Percentiles rank a stretch among this genome's conserved stretches.
Evolutionary conservation across 345 rosid species (phyloP).

Genomic region (Arabidopsis thaliana): DNA sequence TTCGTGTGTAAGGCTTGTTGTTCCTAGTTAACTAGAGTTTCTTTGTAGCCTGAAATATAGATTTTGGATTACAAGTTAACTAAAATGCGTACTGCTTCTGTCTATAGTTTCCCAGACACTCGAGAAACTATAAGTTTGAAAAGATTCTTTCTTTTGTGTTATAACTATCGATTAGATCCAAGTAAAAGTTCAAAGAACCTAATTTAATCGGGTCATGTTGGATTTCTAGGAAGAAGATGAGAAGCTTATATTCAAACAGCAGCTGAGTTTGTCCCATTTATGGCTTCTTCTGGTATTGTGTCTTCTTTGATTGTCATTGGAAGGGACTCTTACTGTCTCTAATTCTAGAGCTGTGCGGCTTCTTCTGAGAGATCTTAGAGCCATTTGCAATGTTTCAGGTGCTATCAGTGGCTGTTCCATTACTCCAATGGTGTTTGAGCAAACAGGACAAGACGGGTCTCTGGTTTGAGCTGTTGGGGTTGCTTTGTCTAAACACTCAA

Average conservation of each 20-base stretch:
- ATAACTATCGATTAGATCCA: slow-evolving; percentile 9
- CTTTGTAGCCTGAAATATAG: neutral
- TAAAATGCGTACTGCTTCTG: neutral
- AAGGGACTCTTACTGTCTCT: slow-evolving; percentile 48
- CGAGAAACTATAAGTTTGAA: neutral
- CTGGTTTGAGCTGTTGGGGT: slow-evolving; percentile 66
- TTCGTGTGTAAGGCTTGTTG: neutral
- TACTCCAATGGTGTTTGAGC: slow-evolving; percentile 57
- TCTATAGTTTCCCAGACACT: slow-evolving; percentile 3
- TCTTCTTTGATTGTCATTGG: slow-evolving; percentile 43
- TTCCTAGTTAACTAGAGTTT: neutral
- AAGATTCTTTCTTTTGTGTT: slow-evolving; percentile 1
- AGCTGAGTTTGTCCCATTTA: slow-evolving; percentile 48
- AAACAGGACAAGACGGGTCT: slow-evolving; percentile 79
- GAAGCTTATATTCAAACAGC: slow-evolving; percentile 62
- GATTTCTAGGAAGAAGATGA: slow-evolving; percentile 45
- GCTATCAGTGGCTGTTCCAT: slow-evolving; percentile 53
- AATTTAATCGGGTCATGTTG: slow-evolving; percentile 43
- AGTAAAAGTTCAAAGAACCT: neutral
- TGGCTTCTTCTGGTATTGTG: slow-evolving; percentile 49
- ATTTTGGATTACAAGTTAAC: neutral
- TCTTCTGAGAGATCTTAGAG: slow-evolving; percentile 65
- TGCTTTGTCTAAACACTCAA: slow-evolving; percentile 87
- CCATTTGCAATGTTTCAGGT: slow-evolving; percentile 72
- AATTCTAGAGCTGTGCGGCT: slow-evolving; percentile 55